These are phyloP conservation scores for Cystobasidium onofrii DNA, from an alignment of 768 basidiomycete species.

Conservation along the genomic window DNA sequence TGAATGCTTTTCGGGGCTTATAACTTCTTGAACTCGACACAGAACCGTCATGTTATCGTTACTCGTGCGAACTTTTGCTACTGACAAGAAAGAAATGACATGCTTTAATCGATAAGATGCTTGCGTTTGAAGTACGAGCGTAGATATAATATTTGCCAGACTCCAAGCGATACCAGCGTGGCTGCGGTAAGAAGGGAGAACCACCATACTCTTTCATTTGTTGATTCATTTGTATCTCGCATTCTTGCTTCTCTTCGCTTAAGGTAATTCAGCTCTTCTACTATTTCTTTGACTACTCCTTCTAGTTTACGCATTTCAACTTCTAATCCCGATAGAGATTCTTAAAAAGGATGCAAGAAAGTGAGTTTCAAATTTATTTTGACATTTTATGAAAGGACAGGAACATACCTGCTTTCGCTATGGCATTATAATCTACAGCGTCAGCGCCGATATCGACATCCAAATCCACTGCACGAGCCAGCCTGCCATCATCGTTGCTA, in stretches of 20 bases:
- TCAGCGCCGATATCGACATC: slow-evolving; percentile 98
- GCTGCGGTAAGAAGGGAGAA: slow-evolving; percentile 84
- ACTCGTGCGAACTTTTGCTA: too few species aligned
- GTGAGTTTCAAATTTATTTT: too few species aligned
- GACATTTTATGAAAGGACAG: neutral
- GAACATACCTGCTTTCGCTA: slow-evolving; percentile 68
- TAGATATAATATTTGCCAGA: slow-evolving; percentile 92
- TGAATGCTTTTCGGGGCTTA: too few species aligned
- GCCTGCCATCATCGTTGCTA: slow-evolving; percentile 49
- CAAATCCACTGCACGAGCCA: slow-evolving; percentile 69
- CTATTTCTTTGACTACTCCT: slow-evolving; percentile 84
- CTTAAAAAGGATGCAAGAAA: slow-evolving; percentile 44
- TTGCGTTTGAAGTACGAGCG: slow-evolving; percentile 41
- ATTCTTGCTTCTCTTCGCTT: slow-evolving; percentile 83
- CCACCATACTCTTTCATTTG: slow-evolving; percentile 78
- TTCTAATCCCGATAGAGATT: slow-evolving; percentile 87
- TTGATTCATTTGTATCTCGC: slow-evolving; percentile 84
- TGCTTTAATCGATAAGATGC: slow-evolving; percentile 29
- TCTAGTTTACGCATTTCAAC: slow-evolving; percentile 98
- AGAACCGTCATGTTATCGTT: too few species aligned
- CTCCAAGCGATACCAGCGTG: slow-evolving; percentile 68
- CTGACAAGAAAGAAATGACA: neutral
- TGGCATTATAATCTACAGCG: slow-evolving; percentile 98
- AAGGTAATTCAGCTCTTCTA: slow-evolving; percentile 85
- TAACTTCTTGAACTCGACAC: too few species aligned